phyloP scores from a whole-genome alignment of 305 asterid genomes.

The Solanum hybrid region DNA sequence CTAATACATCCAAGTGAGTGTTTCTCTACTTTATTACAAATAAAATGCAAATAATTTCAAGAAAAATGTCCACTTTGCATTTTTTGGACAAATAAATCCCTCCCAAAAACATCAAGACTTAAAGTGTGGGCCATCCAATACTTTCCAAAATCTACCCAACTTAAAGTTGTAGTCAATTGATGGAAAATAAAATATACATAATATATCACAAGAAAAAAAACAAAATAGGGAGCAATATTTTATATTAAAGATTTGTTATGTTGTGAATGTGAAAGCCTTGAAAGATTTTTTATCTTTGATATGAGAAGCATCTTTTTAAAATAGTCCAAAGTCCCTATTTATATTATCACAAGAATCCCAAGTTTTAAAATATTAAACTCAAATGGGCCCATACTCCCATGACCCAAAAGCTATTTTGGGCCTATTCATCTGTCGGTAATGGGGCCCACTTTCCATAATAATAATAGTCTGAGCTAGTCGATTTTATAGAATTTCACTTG shows the following conservation, averaged over 20 bases:
- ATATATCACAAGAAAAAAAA: background rate
- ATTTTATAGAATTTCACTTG: background rate
- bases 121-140: background rate
- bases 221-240: background rate
- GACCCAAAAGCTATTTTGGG: background rate
- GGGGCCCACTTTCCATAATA: background rate
- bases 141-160: background rate
- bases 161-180: background rate
- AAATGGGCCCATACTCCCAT: background rate
- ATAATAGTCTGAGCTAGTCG: background rate
- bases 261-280: background rate
- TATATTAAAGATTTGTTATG: background rate
- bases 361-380: background rate
- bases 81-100: background rate
- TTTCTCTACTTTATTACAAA: background rate
- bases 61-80: background rate
- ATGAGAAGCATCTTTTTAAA: background rate
- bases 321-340: background rate
- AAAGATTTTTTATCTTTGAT: background rate
- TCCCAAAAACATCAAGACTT: background rate
- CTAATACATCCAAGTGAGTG: background rate
- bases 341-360: conserved; percentile 5
- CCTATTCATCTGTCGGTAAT: background rate
- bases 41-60: background rate
- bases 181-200: background rate